phyloP scores from a whole-genome alignment of 169 alveolate species.

The Gregarina niphandrodes region DNA sequence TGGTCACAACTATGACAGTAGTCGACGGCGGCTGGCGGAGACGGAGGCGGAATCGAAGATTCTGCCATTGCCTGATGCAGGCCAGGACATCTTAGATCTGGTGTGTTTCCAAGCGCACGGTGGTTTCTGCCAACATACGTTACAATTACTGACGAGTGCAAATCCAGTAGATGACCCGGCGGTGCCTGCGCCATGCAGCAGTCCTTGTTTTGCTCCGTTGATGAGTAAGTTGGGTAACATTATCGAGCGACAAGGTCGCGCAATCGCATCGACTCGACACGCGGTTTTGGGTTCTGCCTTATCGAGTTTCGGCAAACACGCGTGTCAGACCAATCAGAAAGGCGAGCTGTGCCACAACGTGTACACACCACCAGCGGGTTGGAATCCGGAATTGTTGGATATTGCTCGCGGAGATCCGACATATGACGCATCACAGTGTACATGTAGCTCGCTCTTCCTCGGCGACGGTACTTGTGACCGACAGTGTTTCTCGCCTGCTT shows the following conservation, averaged over 20 bases:
- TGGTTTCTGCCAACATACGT: slow-evolving; percentile 30
- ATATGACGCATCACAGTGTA: too few relatives aligned
- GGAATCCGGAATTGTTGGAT: too few relatives aligned
- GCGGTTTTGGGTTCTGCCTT: too few relatives aligned
- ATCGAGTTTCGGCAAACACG: too few relatives aligned
- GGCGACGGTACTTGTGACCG: slow-evolving; percentile 39
- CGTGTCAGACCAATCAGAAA: too few relatives aligned
- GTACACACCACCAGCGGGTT: too few relatives aligned
- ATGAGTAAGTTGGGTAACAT: slow-evolving; percentile 29
- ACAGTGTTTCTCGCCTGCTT: slow-evolving; percentile 25
- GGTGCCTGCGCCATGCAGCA: slow-evolving; percentile 26
- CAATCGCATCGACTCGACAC: too few relatives aligned
- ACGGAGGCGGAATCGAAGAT: background rate
- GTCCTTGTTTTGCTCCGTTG: slow-evolving; percentile 27
- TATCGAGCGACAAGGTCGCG: too few relatives aligned
- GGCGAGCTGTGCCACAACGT: too few relatives aligned
- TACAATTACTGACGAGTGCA: slow-evolving; percentile 20
- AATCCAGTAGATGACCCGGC: slow-evolving; percentile 25
- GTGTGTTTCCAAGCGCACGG: slow-evolving; percentile 24
- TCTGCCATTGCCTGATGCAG: slow-evolving; percentile 22
- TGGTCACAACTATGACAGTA: background rate
- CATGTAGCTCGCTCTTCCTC: too few relatives aligned
- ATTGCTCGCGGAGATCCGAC: too few relatives aligned
- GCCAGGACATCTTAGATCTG: slow-evolving; percentile 19
- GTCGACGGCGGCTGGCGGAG: background rate